Evolutionary conservation across 352 stramenopile genomes (phyloP).

Genomic region (Phytophthora europaea): DNA sequence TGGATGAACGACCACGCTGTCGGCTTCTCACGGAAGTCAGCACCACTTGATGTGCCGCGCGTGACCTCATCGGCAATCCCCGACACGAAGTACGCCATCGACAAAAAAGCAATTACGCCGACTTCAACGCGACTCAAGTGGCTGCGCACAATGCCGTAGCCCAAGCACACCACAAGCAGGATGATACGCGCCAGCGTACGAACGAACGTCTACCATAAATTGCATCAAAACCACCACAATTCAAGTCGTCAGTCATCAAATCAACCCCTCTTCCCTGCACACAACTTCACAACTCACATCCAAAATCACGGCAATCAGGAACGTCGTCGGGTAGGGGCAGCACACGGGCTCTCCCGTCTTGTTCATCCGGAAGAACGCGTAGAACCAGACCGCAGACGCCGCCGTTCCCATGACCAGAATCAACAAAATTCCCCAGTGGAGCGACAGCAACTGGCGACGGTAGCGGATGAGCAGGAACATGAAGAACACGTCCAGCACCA

Average conservation of each 20-base stretch:
- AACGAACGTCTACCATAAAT: constrained; percentile 65
- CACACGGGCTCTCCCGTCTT: constrained; percentile 89
- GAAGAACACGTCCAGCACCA: constrained; percentile 86
- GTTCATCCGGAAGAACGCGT: constrained; percentile 91
- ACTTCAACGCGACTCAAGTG: constrained; percentile 64
- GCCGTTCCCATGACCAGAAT: constrained; percentile 84
- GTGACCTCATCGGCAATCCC: constrained; percentile 83
- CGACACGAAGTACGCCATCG: constrained; percentile 80
- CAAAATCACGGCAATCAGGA: constrained; percentile 85
- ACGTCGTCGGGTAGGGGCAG: constrained; percentile 89
- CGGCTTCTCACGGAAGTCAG: constrained; percentile 80
- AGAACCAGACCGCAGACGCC: constrained; percentile 76
- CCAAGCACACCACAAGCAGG: constrained; percentile 90
- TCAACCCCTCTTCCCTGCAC: neutral
- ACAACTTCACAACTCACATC: constrained; percentile 60
- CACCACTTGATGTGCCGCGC: constrained; percentile 80
- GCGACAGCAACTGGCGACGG: constrained; percentile 74
- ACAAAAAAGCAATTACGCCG: constrained; percentile 67
- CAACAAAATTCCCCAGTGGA: constrained; percentile 87
- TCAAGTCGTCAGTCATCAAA: constrained; percentile 3
- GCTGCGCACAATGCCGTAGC: constrained; percentile 90
- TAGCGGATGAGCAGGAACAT: constrained; percentile 72
- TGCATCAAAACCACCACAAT: neutral
- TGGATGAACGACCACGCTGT: constrained; percentile 90
- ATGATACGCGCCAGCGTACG: constrained; percentile 89